Evolutionary conservation across 106 monocot genomes (phyloP).

Genomic region (Acorus calamus): DNA sequence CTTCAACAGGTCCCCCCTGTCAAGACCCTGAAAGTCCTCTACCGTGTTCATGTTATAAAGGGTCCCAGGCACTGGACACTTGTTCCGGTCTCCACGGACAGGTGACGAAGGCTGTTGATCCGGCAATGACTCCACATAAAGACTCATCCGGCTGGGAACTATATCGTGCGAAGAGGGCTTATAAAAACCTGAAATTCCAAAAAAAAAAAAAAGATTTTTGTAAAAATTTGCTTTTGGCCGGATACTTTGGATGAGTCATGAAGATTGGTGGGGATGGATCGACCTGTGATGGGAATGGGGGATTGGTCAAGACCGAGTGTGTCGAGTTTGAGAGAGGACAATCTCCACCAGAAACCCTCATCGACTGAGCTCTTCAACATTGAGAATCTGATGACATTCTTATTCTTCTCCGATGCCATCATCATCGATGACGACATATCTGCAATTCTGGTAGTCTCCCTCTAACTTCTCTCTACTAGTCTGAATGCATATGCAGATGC

Average conservation of each 20-base stretch:
- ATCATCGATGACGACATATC: too few species aligned
- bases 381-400: conserved; percentile 12
- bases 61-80: conserved; percentile 73
- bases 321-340: conserved; percentile 82
- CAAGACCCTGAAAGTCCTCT: conserved; percentile 55
- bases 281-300: conserved; percentile 58
- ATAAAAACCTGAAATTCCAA: conserved; percentile 47
- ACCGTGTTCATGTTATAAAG: conserved; percentile 87
- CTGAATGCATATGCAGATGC: too few species aligned
- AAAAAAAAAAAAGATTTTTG: background rate
- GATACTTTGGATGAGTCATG: too few species aligned
- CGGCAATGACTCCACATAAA: conserved; percentile 57
- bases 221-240: too few species aligned
- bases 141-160: conserved; percentile 49
- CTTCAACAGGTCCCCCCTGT: conserved; percentile 45
- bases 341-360: conserved; percentile 72
- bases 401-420: too few species aligned
- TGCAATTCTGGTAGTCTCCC: too few species aligned
- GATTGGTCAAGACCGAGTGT: conserved; percentile 70
- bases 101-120: conserved; percentile 6
- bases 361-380: conserved; percentile 56
- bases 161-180: conserved; percentile 54
- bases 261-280: background rate
- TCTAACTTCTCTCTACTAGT: too few species aligned
- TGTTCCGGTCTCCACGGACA: conserved; percentile 57